phyloP scores from a whole-genome alignment of 106 monocot species.

The Ottelia alismoides region DNA sequence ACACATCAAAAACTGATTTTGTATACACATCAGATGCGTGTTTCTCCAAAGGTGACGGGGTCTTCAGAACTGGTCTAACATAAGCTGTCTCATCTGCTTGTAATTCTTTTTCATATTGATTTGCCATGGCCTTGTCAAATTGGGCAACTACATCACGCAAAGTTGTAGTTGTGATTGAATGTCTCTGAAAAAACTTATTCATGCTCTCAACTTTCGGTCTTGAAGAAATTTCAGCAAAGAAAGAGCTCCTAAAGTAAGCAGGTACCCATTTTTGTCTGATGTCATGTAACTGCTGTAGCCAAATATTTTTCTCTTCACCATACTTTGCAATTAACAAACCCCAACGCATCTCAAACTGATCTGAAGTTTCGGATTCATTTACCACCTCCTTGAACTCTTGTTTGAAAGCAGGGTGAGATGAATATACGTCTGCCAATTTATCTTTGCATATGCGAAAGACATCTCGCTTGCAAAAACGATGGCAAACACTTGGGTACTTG shows the following conservation, averaged over 20 bases:
- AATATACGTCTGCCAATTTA: slow-evolving; percentile 37
- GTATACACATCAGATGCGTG: slow-evolving; percentile 96
- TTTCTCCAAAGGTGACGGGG: slow-evolving; percentile 75
- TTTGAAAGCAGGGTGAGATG: slow-evolving; percentile 42
- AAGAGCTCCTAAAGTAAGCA: slow-evolving; percentile 42
- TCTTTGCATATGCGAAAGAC: slow-evolving; percentile 59
- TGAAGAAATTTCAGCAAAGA: slow-evolving; percentile 54
- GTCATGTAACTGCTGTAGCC: slow-evolving; percentile 45
- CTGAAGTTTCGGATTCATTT: slow-evolving; percentile 47
- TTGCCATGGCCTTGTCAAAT: slow-evolving; percentile 83
- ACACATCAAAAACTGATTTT: slow-evolving; percentile 57
- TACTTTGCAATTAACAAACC: slow-evolving; percentile 35
- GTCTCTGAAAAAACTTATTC: slow-evolving; percentile 73
- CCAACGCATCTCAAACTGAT: slow-evolving; percentile 66
- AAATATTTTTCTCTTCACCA: slow-evolving; percentile 30
- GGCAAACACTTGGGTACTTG: slow-evolving; percentile 35
- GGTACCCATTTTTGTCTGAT: slow-evolving; percentile 78
- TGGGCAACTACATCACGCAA: slow-evolving; percentile 54
- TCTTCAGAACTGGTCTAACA: slow-evolving; percentile 56
- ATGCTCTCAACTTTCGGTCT: slow-evolving; percentile 47
- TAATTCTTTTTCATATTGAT: slow-evolving; percentile 67
- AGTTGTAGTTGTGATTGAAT: slow-evolving; percentile 65
- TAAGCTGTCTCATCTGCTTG: slow-evolving; percentile 51
- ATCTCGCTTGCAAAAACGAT: slow-evolving; percentile 58
- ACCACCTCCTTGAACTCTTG: slow-evolving; percentile 59